Base-by-base conservation (phyloP, 1,284 basidiomycete species). In the Trichosporon coremiiforme region DNA sequence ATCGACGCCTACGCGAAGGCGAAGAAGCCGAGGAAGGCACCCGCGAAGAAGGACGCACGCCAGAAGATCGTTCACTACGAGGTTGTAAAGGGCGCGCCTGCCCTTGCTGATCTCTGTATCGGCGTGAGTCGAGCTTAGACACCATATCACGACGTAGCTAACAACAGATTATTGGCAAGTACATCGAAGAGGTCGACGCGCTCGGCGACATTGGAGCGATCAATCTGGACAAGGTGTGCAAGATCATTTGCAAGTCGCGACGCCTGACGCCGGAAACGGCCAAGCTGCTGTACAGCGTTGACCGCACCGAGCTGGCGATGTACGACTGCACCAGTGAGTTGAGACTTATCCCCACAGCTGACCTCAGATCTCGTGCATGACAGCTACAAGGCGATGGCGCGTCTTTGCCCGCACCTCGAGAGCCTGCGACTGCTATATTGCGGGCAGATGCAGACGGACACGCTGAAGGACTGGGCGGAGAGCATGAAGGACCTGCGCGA, bases 301-400 rank as follows among this genome's bases (percentile, higher is more conserved):
- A 87, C 50, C 90, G 95, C 70, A 87, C 85, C 1, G 87, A 85
- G 6, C 85, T 99, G 45, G 89, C 87, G 0, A 84, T 99, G 64
- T 97, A 94, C 79, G 97, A 99, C 82, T 93, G 91, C 71, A 97
- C 95, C 1, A 90, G 93, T 95, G 80, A 73, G 91, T 25, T 85
- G 1, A n/a, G 4, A 7, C 29, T 17, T 17, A 50, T 17, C 29
- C 35, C 65, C 38, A 62, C 36, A 15, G 67, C 67, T 68, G 17
- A 64, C 60, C 31, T 9, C 74, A 94, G 92, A 89, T 63, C 86
- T 97, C 33, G 83, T 87, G 0, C 87, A 91, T 1, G 83, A 87
- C 2, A 89, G 90, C 6, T 86, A 94, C 65, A 85, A 86, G 50
- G 88, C 90, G 0, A 86, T 97, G 13, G 88, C 89, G 0, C 86